Conservation (phyloP, 352 stramenopile species). For the Phytophthora pluvialis region DNA sequence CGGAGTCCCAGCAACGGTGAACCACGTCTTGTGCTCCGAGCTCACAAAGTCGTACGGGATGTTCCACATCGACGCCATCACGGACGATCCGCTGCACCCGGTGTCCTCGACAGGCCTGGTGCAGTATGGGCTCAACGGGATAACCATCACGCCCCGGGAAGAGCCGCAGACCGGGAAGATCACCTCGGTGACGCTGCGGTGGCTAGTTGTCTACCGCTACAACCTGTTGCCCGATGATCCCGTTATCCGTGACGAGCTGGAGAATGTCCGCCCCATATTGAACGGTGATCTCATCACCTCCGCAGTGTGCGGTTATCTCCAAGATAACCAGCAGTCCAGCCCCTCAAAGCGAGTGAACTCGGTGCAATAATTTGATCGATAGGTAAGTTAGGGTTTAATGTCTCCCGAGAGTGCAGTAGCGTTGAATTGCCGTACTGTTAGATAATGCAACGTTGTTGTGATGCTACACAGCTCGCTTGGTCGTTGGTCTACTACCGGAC, state of each 20-base stretch:
- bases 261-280: conserved; percentile 33
- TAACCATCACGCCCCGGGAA: conserved; percentile 36
- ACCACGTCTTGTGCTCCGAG: conserved; percentile 33
- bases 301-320: conserved; percentile 29
- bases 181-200: conserved; percentile 32
- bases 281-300: conserved; percentile 39
- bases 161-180: conserved; percentile 23
- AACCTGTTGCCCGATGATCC: conserved; percentile 38
- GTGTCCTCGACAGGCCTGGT: conserved; percentile 6
- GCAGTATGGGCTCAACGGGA: conserved; percentile 27
- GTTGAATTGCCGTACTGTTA: not conserved
- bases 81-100: conserved; percentile 31
- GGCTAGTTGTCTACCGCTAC: conserved; percentile 42
- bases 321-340: conserved; percentile 13
- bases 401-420: not conserved
- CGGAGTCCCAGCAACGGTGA: conserved; percentile 21
- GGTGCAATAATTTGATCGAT: not conserved
- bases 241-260: conserved; percentile 22
- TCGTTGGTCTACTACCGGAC: no score
- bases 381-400: not conserved
- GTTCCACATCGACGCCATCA: conserved; percentile 40
- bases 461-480: no score
- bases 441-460: no score
- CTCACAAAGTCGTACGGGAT: conserved; percentile 29
- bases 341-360: not conserved